Evolutionary conservation across 176 grass and related monocot genomes (phyloP), one percentile per base, ranked within the genome.

Genomic region (Cocos nucifera): DNA sequence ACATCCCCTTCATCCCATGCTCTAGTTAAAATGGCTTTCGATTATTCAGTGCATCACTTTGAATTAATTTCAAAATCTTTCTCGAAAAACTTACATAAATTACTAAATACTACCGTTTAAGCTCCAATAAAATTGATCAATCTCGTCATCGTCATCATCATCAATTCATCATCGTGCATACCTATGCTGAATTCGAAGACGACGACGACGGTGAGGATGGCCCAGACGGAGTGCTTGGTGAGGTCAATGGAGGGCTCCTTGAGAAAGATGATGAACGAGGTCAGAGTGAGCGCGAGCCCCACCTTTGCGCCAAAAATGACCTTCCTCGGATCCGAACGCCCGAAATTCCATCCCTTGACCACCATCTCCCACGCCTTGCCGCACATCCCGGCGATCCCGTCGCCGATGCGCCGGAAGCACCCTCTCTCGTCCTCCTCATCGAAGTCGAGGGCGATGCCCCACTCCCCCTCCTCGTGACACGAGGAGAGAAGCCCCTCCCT

Each of bases 161-260:
- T 44, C 9, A 44, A 44, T 44, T 14, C 10, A 44, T 44, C 35
- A 12, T 44, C 14, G 1, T 3, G 10, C 8, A 44, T 44, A 44
- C 86, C 86, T 27, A 89, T 80, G 76, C 86, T 85, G 73, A 92
- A 98, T 72, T 98, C 93, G 66, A 98, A 98, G 71, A 92, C 71
- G 48, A 98, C 84, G 64, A 98, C 84, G 20, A 92, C 82, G 49
- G 93, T 98, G 74, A 98, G 81, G 77, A 98, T 91, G 29, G 93
- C 87, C 93, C 93, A 98, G 73, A 92, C 23, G 78, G 88, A 98
- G 76, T 92, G 79, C 73, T 72, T 92, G 63, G 76, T 68, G 53
- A 98, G 69, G 75, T 83, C 79, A 32, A 63, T 74, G 50, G 54
- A 63, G 1, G 76, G 81, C 88, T 85, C 84, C 22, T 80, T 79